Evolutionary conservation across 352 stramenopile genomes (phyloP).

Genomic region (Globisporangium mamillatum): DNA sequence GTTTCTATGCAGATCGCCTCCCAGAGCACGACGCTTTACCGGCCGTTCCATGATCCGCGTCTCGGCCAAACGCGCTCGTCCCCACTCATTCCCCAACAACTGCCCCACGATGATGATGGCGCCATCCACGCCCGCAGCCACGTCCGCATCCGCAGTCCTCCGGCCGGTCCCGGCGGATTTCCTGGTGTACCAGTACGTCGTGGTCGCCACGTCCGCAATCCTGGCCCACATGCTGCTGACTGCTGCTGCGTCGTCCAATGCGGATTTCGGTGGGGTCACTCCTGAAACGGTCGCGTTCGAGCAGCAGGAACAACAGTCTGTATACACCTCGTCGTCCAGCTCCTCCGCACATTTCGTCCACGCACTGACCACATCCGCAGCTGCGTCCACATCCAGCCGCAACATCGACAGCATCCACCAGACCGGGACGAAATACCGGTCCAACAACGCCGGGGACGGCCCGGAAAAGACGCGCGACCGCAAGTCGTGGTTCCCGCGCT

Average conservation of each 20-base stretch:
- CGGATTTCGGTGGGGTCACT: slow-evolving; percentile 7
- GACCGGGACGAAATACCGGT: slow-evolving; percentile 59
- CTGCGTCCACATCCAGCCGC: background rate
- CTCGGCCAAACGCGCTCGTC: slow-evolving; percentile 13
- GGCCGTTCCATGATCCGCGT: slow-evolving; percentile 10
- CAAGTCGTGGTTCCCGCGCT: slow-evolving; percentile 86
- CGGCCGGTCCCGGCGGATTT: background rate
- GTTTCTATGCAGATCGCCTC: background rate
- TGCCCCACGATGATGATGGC: background rate
- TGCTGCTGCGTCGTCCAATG: background rate
- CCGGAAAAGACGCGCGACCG: slow-evolving; percentile 86
- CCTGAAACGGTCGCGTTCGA: background rate
- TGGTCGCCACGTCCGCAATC: slow-evolving; percentile 7
- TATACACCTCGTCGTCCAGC: background rate
- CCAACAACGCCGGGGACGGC: slow-evolving; percentile 71
- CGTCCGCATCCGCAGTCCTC: background rate
- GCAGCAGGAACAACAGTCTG: background rate
- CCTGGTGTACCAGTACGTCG: slow-evolving; percentile 12
- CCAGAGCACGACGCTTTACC: background rate
- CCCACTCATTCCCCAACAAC: background rate
- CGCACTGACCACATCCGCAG: background rate
- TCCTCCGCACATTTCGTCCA: background rate
- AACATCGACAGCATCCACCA: slow-evolving; percentile 45
- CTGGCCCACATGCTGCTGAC: slow-evolving; percentile 1
- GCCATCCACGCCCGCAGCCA: background rate